Evolutionary conservation across 495 filamentous ascomycete species (phyloP), one percentile per base, ranked within the genome.

Genomic region (Penicillium angulare): DNA sequence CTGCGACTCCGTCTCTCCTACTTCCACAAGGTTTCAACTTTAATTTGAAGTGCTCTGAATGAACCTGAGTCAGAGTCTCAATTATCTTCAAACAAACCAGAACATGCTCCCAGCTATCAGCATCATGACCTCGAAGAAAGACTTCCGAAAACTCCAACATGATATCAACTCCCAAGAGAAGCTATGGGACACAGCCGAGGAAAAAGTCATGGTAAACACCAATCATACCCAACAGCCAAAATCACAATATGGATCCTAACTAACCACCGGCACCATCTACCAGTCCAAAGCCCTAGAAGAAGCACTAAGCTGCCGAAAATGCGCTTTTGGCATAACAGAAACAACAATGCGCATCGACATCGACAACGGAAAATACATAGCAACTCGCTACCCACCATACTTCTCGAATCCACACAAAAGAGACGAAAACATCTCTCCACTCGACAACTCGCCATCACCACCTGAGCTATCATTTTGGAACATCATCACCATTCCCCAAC

Each of bases 241-340:
- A n/a, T n/a, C n/a, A n/a, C n/a, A n/a, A n/a, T n/a, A n/a, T n/a
- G n/a, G n/a, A n/a, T n/a, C n/a, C n/a, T n/a, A n/a, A n/a, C n/a
- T n/a, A n/a, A n/a, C n/a, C n/a, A n/a, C n/a, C n/a, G n/a, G 22
- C 13, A 1, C 10, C 5, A 41, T 22, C 27, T n/a, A 31, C 1
- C 27, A 57, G 49, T 39, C 53, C 13, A 43, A 56, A 20, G 52
- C 56, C 4, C 51, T 70, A 21, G 53, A 66, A 43, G 67, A 71
- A 55, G 69, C 67, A 24, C 58, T 72, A 8, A 39, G 45, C 31
- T 71, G 69, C 45, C 58, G 49, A 13, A 55, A 57, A 7, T 71
- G 67, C 51, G 40, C 44, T 5, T 49, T 64, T 36, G 40, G 39
- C 6, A 49, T 51, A 35, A 64, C 50, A 9, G 56, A 49, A 15